Conservation (phyloP, 352 stramenopile genomes). For the Globisporangium orthogonon region DNA sequence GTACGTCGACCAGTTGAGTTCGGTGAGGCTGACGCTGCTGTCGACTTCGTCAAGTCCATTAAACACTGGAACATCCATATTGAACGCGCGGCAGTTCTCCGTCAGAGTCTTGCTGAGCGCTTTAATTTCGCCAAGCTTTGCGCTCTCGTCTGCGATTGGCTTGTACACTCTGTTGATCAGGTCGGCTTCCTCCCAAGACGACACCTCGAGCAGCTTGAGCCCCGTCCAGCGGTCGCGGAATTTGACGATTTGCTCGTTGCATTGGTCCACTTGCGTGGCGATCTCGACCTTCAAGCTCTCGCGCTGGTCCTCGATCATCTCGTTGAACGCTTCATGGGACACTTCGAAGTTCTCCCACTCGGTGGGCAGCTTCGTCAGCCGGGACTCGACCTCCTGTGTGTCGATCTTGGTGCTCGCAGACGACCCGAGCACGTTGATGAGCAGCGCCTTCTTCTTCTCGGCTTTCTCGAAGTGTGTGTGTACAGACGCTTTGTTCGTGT, state of each 20-base stretch:
- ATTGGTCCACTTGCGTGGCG: conserved; percentile 83
- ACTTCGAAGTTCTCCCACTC: conserved; percentile 94
- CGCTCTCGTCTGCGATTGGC: conserved; percentile 79
- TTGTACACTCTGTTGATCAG: conserved; percentile 71
- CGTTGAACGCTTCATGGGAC: conserved; percentile 91
- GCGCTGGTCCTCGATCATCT: conserved; percentile 94
- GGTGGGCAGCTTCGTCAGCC: conserved; percentile 69
- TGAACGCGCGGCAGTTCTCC: conserved; percentile 86
- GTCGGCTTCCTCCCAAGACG: conserved; percentile 63
- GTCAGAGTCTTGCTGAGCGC: conserved; percentile 45
- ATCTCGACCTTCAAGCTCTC: conserved; percentile 88
- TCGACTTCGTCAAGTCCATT: conserved; percentile 74
- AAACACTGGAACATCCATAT: conserved; percentile 79
- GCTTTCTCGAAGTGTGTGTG: conserved; percentile 58
- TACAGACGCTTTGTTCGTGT: conserved; percentile 46
- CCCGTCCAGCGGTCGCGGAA: conserved; percentile 87
- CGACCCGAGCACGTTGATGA: conserved; percentile 43
- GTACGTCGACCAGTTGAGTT: conserved; percentile 83
- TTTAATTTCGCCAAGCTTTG: conserved; percentile 75
- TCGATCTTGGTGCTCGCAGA: conserved; percentile 42
- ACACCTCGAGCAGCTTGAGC: conserved; percentile 80
- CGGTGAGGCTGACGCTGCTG: conserved; percentile 59
- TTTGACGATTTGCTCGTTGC: conserved; percentile 87
- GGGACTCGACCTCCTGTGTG: conserved; percentile 68
- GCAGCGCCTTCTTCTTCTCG: conserved; percentile 82